phyloP scores from a whole-genome alignment of 768 basidiomycete species.

The Dacryopinax spathularia region DNA sequence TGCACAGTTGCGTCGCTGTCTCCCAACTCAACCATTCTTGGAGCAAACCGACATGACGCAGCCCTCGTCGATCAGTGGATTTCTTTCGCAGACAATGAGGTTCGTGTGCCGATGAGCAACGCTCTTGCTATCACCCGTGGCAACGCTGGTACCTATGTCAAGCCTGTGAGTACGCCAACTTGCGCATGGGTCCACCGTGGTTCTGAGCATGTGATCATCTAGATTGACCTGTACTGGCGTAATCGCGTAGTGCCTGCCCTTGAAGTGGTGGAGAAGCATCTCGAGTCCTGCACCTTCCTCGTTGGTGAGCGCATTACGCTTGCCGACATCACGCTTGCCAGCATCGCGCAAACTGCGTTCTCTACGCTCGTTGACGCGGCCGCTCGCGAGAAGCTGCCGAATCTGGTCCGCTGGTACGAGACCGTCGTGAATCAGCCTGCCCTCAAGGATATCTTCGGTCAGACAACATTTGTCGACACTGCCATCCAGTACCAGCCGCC shows the following conservation, averaged over 20 bases:
- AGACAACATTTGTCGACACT: constrained; percentile 51
- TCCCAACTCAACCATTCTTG: constrained; percentile 67
- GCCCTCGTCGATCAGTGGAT: constrained; percentile 80
- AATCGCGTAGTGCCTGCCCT: constrained; percentile 47
- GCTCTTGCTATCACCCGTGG: constrained; percentile 35
- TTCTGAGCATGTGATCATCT: constrained; percentile 4
- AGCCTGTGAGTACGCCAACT: constrained; percentile 43
- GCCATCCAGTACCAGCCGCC: constrained; percentile 51
- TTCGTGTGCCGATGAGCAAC: constrained; percentile 29
- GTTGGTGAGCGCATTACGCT: constrained; percentile 89
- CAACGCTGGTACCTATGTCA: constrained; percentile 50
- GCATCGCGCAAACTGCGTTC: constrained; percentile 41
- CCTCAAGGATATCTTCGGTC: constrained; percentile 51
- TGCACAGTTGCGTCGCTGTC: constrained; percentile 55
- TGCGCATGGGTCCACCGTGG: not conserved
- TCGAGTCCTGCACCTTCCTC: constrained; percentile 71
- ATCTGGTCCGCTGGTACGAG: constrained; percentile 71
- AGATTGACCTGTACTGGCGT: constrained; percentile 45
- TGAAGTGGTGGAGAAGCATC: constrained; percentile 54
- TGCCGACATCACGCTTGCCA: constrained; percentile 66
- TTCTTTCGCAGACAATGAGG: constrained; percentile 56
- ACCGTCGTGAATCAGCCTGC: constrained; percentile 76
- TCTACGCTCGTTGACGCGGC: constrained; percentile 45
- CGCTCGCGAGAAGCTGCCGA: constrained; percentile 51
- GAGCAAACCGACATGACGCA: constrained; percentile 44